Evolutionary conservation across 2,329 filamentous ascomycete species (phyloP), one percentile per base, ranked within the genome.

Genomic region (Fusarium proliferatum): DNA sequence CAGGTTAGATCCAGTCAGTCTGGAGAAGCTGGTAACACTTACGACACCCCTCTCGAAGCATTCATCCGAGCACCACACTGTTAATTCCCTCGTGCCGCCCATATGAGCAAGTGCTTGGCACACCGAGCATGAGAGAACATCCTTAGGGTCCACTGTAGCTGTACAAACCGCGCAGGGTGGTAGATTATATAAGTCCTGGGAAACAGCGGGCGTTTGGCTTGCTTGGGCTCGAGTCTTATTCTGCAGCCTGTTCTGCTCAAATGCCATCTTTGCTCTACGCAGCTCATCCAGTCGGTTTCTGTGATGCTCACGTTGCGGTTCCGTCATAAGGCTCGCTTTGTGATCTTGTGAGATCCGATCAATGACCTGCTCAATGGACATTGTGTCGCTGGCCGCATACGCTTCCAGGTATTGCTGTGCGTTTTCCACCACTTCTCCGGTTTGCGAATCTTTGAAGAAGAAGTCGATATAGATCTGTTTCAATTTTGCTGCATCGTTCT

Each of bases 231-330:
- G 82, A 75, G 77, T 78, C 79, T 82, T 84, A 78, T 75, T 81
- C 77, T 80, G 81, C 71, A 74, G 80, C 76, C 78, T 83, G 75
- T 82, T 82, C 74, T 84, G 85, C 75, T 87, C 86, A 80, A 86
- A 85, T 13, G 86, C 85, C 65, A 82, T 84, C 75, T 84, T 86
- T 34, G 86, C 86, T 64, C 86, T 81, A 23, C 81, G 82, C 8
- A 88, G 81, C 74, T 87, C 86, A 62, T 86, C 84, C 6, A 88
- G 78, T 15, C 85, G 82, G 59, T 74, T 76, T 61, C 74, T 73
- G 64, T 84, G 82, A 36, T 78, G 80, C 46, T 84, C 81, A 17
- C 85, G 82, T 46, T 83, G 81, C 4, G 80, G 79, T 63, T 82
- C 78, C 23, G 78, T 72, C 51, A 61, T 79, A 46, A 76, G 77